Evolutionary conservation across 192 early-diverging fungal genomes (phyloP), one percentile per base, ranked within the genome.

Genomic region (Podila epigama): DNA sequence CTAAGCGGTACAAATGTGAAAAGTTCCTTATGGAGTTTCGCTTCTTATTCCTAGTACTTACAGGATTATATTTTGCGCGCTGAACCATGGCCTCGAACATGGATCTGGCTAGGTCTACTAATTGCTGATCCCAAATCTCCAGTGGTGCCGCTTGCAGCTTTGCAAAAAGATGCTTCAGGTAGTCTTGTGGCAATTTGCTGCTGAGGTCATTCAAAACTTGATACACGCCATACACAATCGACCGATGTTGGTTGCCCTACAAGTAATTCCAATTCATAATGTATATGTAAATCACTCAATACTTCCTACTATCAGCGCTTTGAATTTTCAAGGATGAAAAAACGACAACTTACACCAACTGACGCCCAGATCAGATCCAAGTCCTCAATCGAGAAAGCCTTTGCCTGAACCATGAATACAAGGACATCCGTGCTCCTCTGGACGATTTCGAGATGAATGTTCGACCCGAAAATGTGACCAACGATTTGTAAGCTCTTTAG

Each of bases 371-470:
- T 75, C 31, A 81, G 60, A 41, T 82, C 83, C 12, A 84, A 40
- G 20, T 84, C 83, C 18, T 51, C 58, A 7, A 69, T 51, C 27
- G 69, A 79, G 16, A 84, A 54, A 25, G 70, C 61, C 32, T 66
- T 63, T 31, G 80, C 69, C 36, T 84, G 69, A 31, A 75, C 72
- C 35, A 84, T 34, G 40, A 84, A 84, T n/a, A 55, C 64, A 39
- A 84, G 55, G 42, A 84, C 64, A 41, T 84, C 80, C 32, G 79
- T 81, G 35, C 71, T 81, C 31, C 83, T 52, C 25, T 84, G 83
- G 22, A 84, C 80, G 36, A 84, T 79, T 48, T 84, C 83, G 39
- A 84, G 51, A 57, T 84, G 83, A 18, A 84, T 82, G 50, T 84
- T 84, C 0, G 80, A 65, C 29, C 83, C 83, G 68, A 82, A 84